Evolutionary conservation across 768 basidiomycete genomes (phyloP).

Genomic region (Kwoniella bestiolae): DNA sequence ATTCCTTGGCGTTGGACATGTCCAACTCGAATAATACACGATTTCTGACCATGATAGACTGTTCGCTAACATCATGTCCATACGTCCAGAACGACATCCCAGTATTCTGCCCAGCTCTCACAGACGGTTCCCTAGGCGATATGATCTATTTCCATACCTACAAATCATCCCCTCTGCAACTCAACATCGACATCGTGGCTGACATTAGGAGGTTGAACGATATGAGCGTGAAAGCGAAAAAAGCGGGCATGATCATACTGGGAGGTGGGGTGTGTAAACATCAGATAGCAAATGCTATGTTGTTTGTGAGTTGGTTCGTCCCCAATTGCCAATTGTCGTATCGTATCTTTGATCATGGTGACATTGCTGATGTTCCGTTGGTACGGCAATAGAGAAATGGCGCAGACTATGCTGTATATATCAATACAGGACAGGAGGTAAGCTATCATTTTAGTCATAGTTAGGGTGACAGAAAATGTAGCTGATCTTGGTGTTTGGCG

Average conservation of each 20-base stretch:
- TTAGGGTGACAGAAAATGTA: not conserved
- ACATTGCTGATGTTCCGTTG: conserved; percentile 1
- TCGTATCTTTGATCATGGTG: not conserved
- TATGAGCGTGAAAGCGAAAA: conserved; percentile 78
- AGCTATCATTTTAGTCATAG: conserved; percentile 7
- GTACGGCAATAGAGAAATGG: conserved; percentile 80
- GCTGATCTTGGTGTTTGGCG: not conserved
- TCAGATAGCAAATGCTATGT: conserved; percentile 99
- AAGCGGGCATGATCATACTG: conserved; percentile 97
- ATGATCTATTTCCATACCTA: conserved; percentile 99
- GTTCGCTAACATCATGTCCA: too few relatives aligned
- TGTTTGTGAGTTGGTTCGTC: conserved; percentile 86
- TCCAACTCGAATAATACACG: too few relatives aligned
- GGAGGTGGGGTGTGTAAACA: conserved; percentile 99
- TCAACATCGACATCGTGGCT: conserved; percentile 88
- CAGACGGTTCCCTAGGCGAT: conserved; percentile 96
- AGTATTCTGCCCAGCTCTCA: conserved; percentile 96
- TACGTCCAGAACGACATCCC: conserved; percentile 99
- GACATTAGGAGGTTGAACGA: conserved; percentile 94
- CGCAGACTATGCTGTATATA: conserved; percentile 95
- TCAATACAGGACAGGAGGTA: conserved; percentile 93
- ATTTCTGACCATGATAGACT: too few relatives aligned
- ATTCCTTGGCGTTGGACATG: too few relatives aligned
- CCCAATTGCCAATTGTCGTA: too few relatives aligned
- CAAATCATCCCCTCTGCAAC: conserved; percentile 68